These are phyloP conservation scores for Alternaria incomplexa DNA, from an alignment of 2,329 filamentous ascomycete genomes.

Conservation along the genomic window DNA sequence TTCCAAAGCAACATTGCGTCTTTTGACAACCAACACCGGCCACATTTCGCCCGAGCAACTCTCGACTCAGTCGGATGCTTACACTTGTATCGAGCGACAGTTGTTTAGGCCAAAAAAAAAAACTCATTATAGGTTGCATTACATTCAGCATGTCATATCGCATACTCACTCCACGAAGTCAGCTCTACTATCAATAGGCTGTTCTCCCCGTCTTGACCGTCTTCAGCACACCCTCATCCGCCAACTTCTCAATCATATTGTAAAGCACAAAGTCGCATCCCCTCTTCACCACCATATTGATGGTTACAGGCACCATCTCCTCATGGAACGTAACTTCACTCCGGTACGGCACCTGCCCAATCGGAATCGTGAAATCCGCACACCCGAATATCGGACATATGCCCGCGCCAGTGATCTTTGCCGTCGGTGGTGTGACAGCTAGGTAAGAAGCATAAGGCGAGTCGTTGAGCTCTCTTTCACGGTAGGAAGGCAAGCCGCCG, in stretches of 20 bases:
- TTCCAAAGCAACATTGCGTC: constrained; percentile 1
- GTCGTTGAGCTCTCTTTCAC: constrained; percentile 46
- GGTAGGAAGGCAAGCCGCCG: constrained; percentile 50
- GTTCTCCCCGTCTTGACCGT: constrained; percentile 51
- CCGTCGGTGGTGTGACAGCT: constrained; percentile 36
- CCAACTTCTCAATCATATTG: constrained; percentile 51
- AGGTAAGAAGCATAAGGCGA: constrained; percentile 41
- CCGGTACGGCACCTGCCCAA: constrained; percentile 51
- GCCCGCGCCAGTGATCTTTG: constrained; percentile 41
- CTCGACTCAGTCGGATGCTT: neutral
- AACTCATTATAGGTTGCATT: neutral
- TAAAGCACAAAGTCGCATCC: constrained; percentile 54
- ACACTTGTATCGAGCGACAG: neutral
- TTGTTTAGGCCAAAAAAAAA: neutral
- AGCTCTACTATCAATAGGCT: constrained; percentile 24
- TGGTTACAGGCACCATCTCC: constrained; percentile 53
- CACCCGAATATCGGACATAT: constrained; percentile 49
- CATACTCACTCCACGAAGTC: neutral
- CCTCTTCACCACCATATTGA: constrained; percentile 51
- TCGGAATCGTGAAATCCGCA: constrained; percentile 52
- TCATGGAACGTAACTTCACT: constrained; percentile 49
- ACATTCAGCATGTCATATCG: neutral
- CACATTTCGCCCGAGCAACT: neutral
- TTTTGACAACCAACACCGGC: neutral
- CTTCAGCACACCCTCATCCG: constrained; percentile 48